Percentiles rank a stretch among this genome's conserved stretches.
Conservation (phyloP, 2,329 filamentous ascomycete genomes). For the Alternaria angustiovoidea region DNA sequence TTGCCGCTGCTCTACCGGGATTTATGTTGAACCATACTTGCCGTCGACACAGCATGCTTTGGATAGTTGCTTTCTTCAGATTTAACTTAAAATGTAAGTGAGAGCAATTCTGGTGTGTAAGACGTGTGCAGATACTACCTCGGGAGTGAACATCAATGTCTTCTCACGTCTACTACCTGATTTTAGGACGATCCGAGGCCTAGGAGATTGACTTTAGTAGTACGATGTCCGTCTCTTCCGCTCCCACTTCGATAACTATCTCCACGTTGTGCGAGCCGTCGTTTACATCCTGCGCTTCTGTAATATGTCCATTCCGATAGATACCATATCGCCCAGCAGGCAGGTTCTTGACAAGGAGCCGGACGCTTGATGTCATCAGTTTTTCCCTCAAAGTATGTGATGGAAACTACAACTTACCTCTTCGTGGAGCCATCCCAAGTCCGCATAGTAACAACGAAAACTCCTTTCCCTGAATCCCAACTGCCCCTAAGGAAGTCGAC, state of each 20-base stretch:
- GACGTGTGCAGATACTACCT: not conserved
- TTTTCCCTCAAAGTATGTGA: not conserved
- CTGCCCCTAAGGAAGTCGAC: conserved; percentile 33
- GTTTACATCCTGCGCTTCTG: not conserved
- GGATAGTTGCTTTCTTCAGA: not conserved
- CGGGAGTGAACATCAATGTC: not conserved
- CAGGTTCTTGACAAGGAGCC: not conserved
- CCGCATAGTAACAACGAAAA: conserved; percentile 23
- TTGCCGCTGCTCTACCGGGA: not conserved
- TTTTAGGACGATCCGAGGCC: not conserved
- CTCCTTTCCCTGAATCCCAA: conserved; percentile 22
- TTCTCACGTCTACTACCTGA: not conserved
- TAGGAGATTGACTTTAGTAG: not conserved
- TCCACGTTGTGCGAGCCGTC: not conserved
- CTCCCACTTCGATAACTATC: not conserved
- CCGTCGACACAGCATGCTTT: not conserved
- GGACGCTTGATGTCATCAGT: not conserved
- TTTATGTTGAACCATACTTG: not conserved
- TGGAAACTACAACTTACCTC: not conserved
- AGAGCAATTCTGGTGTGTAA: not conserved
- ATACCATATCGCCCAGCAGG: not conserved
- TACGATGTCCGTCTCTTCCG: not conserved
- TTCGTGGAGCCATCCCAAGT: conserved; percentile 22
- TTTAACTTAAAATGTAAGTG: not conserved
- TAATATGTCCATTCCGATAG: not conserved